Conservation (phyloP, 176 grass and related monocot genomes). For the Puccinellia tenuiflora region DNA sequence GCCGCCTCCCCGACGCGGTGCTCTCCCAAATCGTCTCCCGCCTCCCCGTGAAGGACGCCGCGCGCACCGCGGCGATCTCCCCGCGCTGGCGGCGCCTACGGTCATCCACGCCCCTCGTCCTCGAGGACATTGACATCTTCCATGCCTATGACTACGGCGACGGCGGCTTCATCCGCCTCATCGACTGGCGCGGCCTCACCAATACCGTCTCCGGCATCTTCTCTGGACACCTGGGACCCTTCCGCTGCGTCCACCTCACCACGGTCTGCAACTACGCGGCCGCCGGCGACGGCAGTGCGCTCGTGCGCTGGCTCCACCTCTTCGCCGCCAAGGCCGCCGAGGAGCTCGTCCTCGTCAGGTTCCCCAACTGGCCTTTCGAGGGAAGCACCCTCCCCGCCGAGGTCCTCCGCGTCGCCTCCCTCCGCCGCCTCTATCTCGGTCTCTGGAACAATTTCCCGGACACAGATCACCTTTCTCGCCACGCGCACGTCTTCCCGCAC, state of each 20-base stretch:
- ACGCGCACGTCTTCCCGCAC: slow-evolving; percentile 15
- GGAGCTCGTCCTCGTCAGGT: slow-evolving; percentile 20
- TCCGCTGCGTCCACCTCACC: slow-evolving; percentile 25
- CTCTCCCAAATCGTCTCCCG: slow-evolving; percentile 23
- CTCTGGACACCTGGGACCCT: neutral
- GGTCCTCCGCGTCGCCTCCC: slow-evolving; percentile 20
- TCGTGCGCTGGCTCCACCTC: slow-evolving; percentile 12
- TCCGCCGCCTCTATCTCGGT: slow-evolving; percentile 30
- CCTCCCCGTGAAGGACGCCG: slow-evolving; percentile 32
- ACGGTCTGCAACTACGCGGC: neutral
- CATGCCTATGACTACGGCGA: neutral
- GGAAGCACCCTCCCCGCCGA: neutral
- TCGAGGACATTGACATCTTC: slow-evolving; percentile 33
- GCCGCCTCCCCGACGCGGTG: slow-evolving; percentile 10
- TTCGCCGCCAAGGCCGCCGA: neutral
- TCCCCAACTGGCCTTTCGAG: neutral
- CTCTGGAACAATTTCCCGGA: slow-evolving; percentile 15
- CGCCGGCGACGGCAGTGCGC: neutral
- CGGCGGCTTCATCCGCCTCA: neutral
- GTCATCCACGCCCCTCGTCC: slow-evolving; percentile 18
- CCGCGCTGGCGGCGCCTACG: slow-evolving; percentile 36
- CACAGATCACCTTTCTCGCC: neutral
- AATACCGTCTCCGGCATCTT: neutral
- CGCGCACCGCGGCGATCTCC: slow-evolving; percentile 30
- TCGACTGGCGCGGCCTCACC: neutral